A percentile compares a stretch with the other conserved stretches of the same genome.
Evolutionary conservation across 805 yeast species (phyloP).

Genomic region (Wickerhamomyces queroliae): DNA sequence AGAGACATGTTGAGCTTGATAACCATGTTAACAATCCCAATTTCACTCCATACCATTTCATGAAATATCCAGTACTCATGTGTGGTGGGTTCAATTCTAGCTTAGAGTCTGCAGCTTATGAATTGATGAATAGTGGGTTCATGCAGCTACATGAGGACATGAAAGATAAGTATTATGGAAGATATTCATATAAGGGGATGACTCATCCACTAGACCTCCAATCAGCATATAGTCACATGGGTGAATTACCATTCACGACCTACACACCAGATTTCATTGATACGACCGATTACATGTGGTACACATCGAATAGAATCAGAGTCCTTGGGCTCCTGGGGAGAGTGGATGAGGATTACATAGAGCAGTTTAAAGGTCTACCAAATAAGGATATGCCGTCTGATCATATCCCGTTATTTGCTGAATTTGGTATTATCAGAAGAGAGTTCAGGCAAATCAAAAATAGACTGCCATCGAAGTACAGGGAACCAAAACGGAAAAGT

Average conservation of each 20-base stretch:
- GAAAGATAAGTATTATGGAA: constrained; percentile 85
- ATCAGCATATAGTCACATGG: constrained; percentile 78
- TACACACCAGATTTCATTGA: constrained; percentile 90
- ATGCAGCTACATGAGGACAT: constrained; percentile 78
- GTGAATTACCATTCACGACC: constrained; percentile 92
- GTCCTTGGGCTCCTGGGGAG: constrained; percentile 85
- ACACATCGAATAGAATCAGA: constrained; percentile 70
- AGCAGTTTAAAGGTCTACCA: constrained; percentile 85
- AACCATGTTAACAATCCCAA: too few species aligned
- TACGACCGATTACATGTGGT: constrained; percentile 95
- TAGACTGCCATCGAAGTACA: too few species aligned
- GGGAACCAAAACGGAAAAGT: too few species aligned
- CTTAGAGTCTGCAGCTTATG: constrained; percentile 84
- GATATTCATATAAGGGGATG: constrained; percentile 85
- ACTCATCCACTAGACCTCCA: constrained; percentile 73
- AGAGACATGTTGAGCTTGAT: constrained; percentile 21
- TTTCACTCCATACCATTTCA: constrained; percentile 22
- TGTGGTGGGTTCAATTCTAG: constrained; percentile 97
- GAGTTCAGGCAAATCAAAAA: too few species aligned
- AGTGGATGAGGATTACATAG: constrained; percentile 72
- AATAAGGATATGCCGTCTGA: constrained; percentile 91
- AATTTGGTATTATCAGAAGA: constrained; percentile 53
- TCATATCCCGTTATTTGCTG: constrained; percentile 74
- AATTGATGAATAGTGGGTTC: constrained; percentile 75
- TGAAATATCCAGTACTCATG: constrained; percentile 68